Evolutionary conservation across 1,284 basidiomycete genomes (phyloP), one percentile per base, ranked within the genome.

Genomic region (Rhodotorula sp.): DNA sequence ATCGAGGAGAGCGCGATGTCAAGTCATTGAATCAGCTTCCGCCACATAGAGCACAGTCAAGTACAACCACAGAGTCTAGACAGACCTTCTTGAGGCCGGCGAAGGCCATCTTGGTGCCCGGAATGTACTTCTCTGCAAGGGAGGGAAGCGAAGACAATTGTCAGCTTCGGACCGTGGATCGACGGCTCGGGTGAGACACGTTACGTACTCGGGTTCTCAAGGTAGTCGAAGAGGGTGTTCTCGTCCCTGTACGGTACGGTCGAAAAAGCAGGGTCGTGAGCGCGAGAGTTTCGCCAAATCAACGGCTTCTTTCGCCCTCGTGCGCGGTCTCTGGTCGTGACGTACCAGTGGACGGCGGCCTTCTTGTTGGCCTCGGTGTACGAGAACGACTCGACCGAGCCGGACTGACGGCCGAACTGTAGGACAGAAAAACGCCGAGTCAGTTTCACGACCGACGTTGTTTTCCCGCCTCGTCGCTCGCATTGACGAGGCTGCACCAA

Each of bases 41-140:
- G 24, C 22, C 22, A 22, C n/a, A 30, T 10, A 55, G 0, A 33
- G 54, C 29, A 30, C 24, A n/a, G 18, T 48, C 86, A 93, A 93
- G 48, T 26, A 14, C 7, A 4, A 4, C 12, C 22, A 24, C 12
- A 24, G 20, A 1, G 22, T 14, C 3, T 22, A 3, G 0, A 26
- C 26, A 12, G 12, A 91, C 90, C 87, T 96, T 96, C 89, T 96
- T 96, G 81, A 97, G 84, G 79, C 94, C 94, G 76, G 94, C 93
- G 78, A 96, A 97, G 72, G 93, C 70, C 64, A 72, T 69, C 86
- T 95, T 95, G 70, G 93, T 96, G 65, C 93, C 93, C 57, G 93
- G 92, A 78, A 95, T 95, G 85, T 89, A 90, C 87, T 95, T 95
- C 65, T 66, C 20, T 22, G 22, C 46, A 59, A 33, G 58, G 14